A percentile compares a stretch with the other conserved stretches of the same genome.
phyloP scores from a whole-genome alignment of 331 rosid species.

The Spiraea crenata region DNA sequence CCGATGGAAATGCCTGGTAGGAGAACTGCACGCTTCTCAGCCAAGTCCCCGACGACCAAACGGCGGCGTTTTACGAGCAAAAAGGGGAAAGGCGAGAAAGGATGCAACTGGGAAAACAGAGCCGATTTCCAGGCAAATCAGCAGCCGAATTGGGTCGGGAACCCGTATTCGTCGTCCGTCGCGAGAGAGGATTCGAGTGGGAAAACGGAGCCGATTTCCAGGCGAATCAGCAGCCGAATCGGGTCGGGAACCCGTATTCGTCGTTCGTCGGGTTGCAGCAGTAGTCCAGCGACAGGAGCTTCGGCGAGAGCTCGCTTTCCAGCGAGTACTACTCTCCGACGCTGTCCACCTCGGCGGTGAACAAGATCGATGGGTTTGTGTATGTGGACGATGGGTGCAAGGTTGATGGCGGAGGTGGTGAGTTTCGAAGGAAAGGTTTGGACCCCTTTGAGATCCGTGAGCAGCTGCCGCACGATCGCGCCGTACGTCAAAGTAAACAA shows the following conservation, averaged over 20 bases:
- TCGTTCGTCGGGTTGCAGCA: slow-evolving; percentile 76
- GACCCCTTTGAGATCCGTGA: no score
- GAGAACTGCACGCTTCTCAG: slow-evolving; percentile 77
- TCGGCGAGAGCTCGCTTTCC: slow-evolving; percentile 87
- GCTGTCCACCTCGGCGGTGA: slow-evolving; percentile 53
- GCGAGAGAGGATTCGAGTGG: slow-evolving; percentile 78
- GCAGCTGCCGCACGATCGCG: no score
- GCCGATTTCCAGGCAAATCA: no score
- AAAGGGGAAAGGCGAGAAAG: slow-evolving; percentile 50
- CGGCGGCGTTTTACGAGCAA: slow-evolving; percentile 45
- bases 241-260: slow-evolving; percentile 74
- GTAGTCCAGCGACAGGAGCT: slow-evolving; percentile 97
- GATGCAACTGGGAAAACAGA: no score
- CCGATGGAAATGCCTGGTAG: slow-evolving; percentile 88
- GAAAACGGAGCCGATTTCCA: slow-evolving; percentile 64
- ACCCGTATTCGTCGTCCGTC: no score
- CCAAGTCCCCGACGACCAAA: slow-evolving; percentile 78
- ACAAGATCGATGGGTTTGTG: slow-evolving; percentile 66
- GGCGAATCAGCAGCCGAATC: slow-evolving; percentile 51
- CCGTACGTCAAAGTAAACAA: no score
- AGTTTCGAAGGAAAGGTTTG: slow-evolving; percentile 41
- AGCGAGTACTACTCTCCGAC: slow-evolving; percentile 85
- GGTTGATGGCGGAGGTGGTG: slow-evolving; percentile 42
- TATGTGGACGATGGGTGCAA: slow-evolving; percentile 57
- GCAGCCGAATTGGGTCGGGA: no score